Evolutionary conservation across 2,329 filamentous ascomycete species (phyloP).

Genomic region (Diaporthe ilicicola): DNA sequence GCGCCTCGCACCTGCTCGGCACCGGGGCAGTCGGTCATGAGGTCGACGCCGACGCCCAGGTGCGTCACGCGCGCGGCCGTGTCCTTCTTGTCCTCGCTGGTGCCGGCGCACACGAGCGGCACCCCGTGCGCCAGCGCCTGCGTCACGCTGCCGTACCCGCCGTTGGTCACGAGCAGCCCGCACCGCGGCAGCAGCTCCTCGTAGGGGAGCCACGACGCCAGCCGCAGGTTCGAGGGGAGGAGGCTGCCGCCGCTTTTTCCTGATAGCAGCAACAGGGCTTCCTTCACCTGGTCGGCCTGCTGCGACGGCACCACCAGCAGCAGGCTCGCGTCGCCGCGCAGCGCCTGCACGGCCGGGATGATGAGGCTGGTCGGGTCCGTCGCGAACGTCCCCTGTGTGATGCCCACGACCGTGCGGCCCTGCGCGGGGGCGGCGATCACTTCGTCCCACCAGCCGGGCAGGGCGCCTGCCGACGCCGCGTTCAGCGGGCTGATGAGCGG

Average conservation of each 20-base stretch:
- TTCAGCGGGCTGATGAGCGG: constrained; percentile 43
- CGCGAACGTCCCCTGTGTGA: constrained; percentile 50
- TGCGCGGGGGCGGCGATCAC: constrained; percentile 36
- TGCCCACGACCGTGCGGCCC: constrained; percentile 42
- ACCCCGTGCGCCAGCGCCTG: constrained; percentile 55
- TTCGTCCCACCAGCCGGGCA: constrained; percentile 46
- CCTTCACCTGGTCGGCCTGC: constrained; percentile 39
- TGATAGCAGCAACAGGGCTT: not conserved
- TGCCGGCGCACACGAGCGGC: constrained; percentile 56
- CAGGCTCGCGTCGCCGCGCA: constrained; percentile 39
- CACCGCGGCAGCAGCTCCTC: constrained; percentile 45
- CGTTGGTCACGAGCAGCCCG: constrained; percentile 55
- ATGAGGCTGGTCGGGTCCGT: constrained; percentile 48
- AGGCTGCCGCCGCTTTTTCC: constrained; percentile 27
- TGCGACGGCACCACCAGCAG: constrained; percentile 47
- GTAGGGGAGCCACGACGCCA: constrained; percentile 48
- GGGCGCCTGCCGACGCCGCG: not conserved
- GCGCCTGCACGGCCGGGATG: constrained; percentile 47
- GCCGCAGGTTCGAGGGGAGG: constrained; percentile 40
- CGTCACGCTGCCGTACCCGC: constrained; percentile 56
- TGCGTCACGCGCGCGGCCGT: constrained; percentile 50
- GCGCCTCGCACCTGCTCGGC: constrained; percentile 40
- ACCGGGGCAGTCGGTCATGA: constrained; percentile 46
- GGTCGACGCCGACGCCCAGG: constrained; percentile 54
- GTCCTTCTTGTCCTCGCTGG: constrained; percentile 52